phyloP scores from a whole-genome alignment of 208 protist genomes.

The Leishmania martiniquensis region DNA sequence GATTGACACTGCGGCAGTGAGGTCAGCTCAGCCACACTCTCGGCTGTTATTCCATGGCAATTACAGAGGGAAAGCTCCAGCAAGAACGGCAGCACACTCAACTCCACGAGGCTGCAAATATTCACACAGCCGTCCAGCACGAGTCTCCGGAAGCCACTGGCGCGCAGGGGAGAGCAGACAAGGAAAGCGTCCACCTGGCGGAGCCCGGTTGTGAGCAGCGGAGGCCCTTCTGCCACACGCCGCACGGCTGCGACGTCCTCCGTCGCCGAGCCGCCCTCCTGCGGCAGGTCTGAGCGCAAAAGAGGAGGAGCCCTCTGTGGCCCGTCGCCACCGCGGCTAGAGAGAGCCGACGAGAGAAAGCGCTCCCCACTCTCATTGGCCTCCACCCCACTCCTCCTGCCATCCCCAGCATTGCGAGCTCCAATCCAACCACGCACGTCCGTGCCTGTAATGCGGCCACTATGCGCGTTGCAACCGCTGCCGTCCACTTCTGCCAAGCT shows the following conservation, averaged over 20 bases:
- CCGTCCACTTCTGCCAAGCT: conserved; percentile 13
- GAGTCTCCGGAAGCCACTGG: not conserved
- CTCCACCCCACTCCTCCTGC: not conserved
- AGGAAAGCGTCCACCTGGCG: not conserved
- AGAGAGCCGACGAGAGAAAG: not conserved
- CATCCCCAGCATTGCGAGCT: not conserved
- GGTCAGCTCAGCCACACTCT: conserved; percentile 2
- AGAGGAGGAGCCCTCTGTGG: not conserved
- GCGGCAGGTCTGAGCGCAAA: not conserved
- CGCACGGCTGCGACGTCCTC: not conserved
- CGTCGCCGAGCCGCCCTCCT: not conserved
- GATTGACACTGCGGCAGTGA: no score
- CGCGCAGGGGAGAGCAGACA: not conserved
- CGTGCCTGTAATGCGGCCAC: conserved; percentile 2
- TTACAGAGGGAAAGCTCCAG: conserved; percentile 16
- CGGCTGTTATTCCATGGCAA: conserved; percentile 10
- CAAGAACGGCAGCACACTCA: conserved; percentile 4
- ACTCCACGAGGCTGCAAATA: not conserved
- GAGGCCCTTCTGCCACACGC: not conserved
- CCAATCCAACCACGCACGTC: not conserved
- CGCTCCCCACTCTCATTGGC: not conserved
- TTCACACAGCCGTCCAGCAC: conserved; percentile 29
- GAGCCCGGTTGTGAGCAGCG: not conserved
- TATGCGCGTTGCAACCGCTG: conserved; percentile 22
- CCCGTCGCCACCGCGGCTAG: not conserved